Evolutionary conservation across 768 basidiomycete genomes (phyloP), one percentile per base, ranked within the genome.

Genomic region (Lentinus tigrinus): DNA sequence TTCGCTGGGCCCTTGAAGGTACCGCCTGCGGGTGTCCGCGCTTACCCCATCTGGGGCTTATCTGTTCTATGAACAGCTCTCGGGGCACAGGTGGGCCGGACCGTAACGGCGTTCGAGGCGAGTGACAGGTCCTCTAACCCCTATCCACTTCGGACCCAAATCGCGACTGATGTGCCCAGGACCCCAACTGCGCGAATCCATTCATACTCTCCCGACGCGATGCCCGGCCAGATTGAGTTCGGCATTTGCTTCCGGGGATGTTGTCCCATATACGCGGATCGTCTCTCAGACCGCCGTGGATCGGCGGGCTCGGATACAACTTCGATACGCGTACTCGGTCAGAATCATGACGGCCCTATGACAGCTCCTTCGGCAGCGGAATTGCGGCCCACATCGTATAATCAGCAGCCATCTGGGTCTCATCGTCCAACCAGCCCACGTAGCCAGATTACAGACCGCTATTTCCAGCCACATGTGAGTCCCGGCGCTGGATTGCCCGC

Each of bases 401-500:
- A 48, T 57, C 47, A 56, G 56, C 39, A 72, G 73, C 69, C 58
- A 68, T 60, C 62, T 67, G 36, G 65, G 48, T 51, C 50, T 56
- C 44, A 67, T 70, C 57, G 62, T 70, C 54, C 62, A 67, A 56
- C 61, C 66, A 51, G 58, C 63, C 36, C 63, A 63, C 26, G 43
- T 58, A 50, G 65, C 60, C 21, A 57, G 54, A n/a, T 49, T 56
- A 27, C 55, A 44, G 37, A 57, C 61, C 57, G 61, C 61, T 58
- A 62, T 34, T 42, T 40, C 54, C 34, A 36, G 38, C 42, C 28
- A 37, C 46, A 23, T 47, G 47, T 60, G 48, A 50, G 54, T 56
- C 39, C n/a, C 54, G 36, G 10, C 31, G 17, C 17, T 10, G 28
- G n/a, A 24, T n/a, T 16, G 16, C 36, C 31, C 42, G 40, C 48